Evolutionary conservation across 1,284 basidiomycete genomes (phyloP).

Genomic region (Apiotrichum laibachii): DNA sequence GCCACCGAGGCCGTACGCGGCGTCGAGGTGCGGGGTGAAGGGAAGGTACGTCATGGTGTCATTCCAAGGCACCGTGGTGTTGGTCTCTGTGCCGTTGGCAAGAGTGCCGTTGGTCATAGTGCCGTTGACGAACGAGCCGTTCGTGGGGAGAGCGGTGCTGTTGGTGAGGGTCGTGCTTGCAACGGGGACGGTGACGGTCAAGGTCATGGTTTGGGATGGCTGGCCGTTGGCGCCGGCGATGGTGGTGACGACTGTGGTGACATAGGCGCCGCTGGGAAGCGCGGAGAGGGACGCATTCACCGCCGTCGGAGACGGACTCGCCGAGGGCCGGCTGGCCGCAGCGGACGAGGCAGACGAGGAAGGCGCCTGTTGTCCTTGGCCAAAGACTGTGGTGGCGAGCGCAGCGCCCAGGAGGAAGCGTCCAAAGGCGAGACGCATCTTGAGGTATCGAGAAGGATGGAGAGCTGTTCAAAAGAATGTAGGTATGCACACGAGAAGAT

Average conservation of each 20-base stretch:
- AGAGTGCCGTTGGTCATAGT: slow-evolving; percentile 4
- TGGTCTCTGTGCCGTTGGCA: slow-evolving; percentile 16
- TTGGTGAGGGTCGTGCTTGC: background rate
- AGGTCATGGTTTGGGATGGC: background rate
- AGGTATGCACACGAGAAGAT: background rate
- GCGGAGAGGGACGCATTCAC: background rate
- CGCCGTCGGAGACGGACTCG: background rate
- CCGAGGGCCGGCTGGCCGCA: background rate
- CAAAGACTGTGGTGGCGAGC: slow-evolving; percentile 1
- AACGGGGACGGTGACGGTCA: slow-evolving; percentile 31
- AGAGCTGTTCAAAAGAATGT: no score
- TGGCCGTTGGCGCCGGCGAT: slow-evolving; percentile 24
- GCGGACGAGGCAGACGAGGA: background rate
- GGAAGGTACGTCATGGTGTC: slow-evolving; percentile 45
- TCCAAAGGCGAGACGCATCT: slow-evolving; percentile 11
- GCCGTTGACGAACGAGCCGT: background rate
- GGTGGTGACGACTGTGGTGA: slow-evolving; percentile 40
- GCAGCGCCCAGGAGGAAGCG: slow-evolving; percentile 1
- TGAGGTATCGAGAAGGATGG: background rate
- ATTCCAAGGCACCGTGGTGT: slow-evolving; percentile 35
- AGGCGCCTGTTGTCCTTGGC: slow-evolving; percentile 5
- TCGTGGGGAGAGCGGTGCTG: background rate
- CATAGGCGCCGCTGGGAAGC: background rate
- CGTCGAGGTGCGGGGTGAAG: slow-evolving; percentile 70
- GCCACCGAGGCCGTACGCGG: slow-evolving; percentile 84